Conservation (phyloP, 495 filamentous ascomycete species). For the Friedmanniomyces simplex region DNA sequence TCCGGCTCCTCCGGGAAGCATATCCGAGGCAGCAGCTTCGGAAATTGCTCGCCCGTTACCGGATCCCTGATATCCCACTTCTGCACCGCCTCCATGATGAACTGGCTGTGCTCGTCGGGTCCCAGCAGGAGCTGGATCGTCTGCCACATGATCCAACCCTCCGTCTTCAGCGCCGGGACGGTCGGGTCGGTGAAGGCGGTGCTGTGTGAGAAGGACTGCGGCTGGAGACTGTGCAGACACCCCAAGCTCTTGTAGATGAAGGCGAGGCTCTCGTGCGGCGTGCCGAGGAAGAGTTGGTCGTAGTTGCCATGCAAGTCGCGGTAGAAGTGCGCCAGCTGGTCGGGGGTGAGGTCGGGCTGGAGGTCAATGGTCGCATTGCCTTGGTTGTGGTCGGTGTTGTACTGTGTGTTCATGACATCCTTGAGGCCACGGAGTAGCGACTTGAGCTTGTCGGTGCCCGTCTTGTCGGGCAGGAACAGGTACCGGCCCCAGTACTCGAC, state of each 20-base stretch:
- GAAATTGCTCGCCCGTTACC: slow-evolving; percentile 60
- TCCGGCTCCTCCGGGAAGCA: slow-evolving; percentile 70
- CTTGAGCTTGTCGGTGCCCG: slow-evolving; percentile 63
- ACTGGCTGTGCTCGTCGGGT: slow-evolving; percentile 77
- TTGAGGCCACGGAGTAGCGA: slow-evolving; percentile 70
- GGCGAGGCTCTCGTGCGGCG: slow-evolving; percentile 62
- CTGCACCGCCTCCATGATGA: slow-evolving; percentile 68
- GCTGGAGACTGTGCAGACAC: slow-evolving; percentile 50
- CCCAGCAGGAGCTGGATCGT: slow-evolving; percentile 81
- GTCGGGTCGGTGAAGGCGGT: slow-evolving; percentile 64
- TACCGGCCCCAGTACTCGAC: slow-evolving; percentile 60
- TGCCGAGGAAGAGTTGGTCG: slow-evolving; percentile 74
- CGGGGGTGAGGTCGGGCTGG: slow-evolving; percentile 54
- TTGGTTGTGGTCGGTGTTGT: slow-evolving; percentile 2
- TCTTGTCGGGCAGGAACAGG: slow-evolving; percentile 70
- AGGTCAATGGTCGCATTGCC: slow-evolving; percentile 51
- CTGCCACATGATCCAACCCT: slow-evolving; percentile 89
- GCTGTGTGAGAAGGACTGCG: slow-evolving; percentile 46
- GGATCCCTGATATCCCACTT: slow-evolving; percentile 67
- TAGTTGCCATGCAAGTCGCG: slow-evolving; percentile 80
- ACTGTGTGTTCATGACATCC: slow-evolving; percentile 48
- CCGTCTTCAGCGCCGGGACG: slow-evolving; percentile 68
- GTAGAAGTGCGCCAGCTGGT: slow-evolving; percentile 83
- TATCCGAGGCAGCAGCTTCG: slow-evolving; percentile 60
- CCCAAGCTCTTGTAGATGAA: slow-evolving; percentile 88